A percentile compares a stretch with the other conserved stretches of the same genome.
These are phyloP conservation scores for Alternaria brassicae DNA, from an alignment of 2,329 filamentous ascomycete genomes.

Conservation along the genomic window DNA sequence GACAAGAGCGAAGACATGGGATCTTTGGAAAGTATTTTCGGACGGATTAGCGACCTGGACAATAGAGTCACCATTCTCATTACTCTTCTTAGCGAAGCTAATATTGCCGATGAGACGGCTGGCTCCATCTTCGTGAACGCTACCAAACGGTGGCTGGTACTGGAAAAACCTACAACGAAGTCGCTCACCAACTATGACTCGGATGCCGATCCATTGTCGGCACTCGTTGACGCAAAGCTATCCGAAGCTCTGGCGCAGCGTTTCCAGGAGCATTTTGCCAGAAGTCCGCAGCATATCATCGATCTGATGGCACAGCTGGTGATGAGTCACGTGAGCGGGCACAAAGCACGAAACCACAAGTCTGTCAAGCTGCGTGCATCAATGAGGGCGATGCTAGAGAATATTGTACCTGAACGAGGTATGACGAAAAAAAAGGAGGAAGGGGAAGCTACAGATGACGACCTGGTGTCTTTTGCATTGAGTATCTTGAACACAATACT, in stretches of 20 bases:
- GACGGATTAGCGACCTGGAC: slow-evolving; percentile 40
- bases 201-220: slow-evolving; percentile 53
- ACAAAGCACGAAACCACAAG: slow-evolving; percentile 54
- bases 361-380: slow-evolving; percentile 23
- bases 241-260: slow-evolving; percentile 70
- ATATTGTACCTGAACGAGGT: slow-evolving; percentile 31
- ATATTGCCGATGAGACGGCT: slow-evolving; percentile 63
- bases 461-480: slow-evolving; percentile 51
- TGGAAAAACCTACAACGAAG: slow-evolving; percentile 12
- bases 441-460: slow-evolving; percentile 29
- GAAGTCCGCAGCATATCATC: slow-evolving; percentile 69
- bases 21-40: slow-evolving; percentile 73
- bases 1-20: slow-evolving; percentile 73
- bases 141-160: slow-evolving; percentile 64
- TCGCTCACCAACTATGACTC: slow-evolving; percentile 41
- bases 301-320: slow-evolving; percentile 69
- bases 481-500: slow-evolving; percentile 51
- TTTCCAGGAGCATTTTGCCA: slow-evolving; percentile 68
- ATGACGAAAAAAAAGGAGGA: not conserved
- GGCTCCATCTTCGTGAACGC: slow-evolving; percentile 66
- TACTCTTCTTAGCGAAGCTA: slow-evolving; percentile 55
- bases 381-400: slow-evolving; percentile 36
- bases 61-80: slow-evolving; percentile 34
- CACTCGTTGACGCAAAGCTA: slow-evolving; percentile 66
- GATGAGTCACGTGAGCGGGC: slow-evolving; percentile 51